Evolutionary conservation across 2,329 filamentous ascomycete genomes (phyloP), one percentile per base, ranked within the genome.

Genomic region (Sclerotinia glacialis): DNA sequence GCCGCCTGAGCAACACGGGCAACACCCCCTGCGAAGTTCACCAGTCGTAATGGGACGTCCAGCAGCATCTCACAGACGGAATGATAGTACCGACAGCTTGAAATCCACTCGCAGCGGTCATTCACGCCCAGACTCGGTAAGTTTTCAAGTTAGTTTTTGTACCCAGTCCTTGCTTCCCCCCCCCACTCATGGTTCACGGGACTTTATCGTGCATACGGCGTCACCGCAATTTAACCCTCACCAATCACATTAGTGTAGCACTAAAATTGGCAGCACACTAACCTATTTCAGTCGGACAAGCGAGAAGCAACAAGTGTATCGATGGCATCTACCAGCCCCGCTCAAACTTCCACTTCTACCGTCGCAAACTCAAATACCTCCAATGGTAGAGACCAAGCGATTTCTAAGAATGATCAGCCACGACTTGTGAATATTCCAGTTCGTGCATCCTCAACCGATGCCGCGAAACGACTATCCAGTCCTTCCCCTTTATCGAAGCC

Each of bases 401-500:
- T 77, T 66, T 72, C 78, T 72, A 83, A 80, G 75, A 81, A 81
- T 72, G 86, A 88, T 73, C 79, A 84, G 73, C 76, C 80, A 52
- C 83, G 83, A 75, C 76, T 80, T 68, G 81, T 88, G 67, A 86
- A 81, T 73, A 82, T 87, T 71, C 86, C 87, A 70, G 80, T 85
- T 65, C 83, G 88, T 73, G 83, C 80, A 70, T 90, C 89, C 64
- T 86, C 86, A 67, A 80, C 86, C 73, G 76, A 76, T 76, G 76
- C 75, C 80, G 85, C 85, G 67, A 92, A 91, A 79, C 85, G 89
- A 75, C 79, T 84, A 61, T 81, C 80, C 69, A 89, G 84, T 74
- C 88, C 90, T 5, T 93, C 91, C 58, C 90, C 91, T 66, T 81
- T 93, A 61, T 93, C 91, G 8, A 88, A 89, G 77, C 89, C 89